These are phyloP conservation scores for Hypoxylon crocopeplum DNA, from an alignment of 495 filamentous ascomycete genomes.

Conservation along the genomic window DNA sequence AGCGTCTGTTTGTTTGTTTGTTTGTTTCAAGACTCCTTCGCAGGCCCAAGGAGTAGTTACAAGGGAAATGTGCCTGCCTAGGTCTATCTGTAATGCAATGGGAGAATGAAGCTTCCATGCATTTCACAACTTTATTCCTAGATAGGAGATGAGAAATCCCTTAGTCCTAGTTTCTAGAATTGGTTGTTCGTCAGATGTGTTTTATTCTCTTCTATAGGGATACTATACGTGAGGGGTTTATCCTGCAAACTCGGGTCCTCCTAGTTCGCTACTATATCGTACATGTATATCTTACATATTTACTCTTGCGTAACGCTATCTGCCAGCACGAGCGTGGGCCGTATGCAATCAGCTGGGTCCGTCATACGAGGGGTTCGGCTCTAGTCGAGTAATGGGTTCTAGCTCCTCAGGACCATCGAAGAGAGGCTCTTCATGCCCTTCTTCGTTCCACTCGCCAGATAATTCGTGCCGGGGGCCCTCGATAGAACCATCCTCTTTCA, in stretches of 20 bases:
- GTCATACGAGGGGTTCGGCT: not conserved
- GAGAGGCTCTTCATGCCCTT: conserved; percentile 43
- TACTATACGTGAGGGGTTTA: no score
- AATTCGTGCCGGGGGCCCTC: conserved; percentile 32
- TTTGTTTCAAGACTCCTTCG: not conserved
- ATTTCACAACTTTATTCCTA: not conserved
- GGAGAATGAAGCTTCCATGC: conserved; percentile 13
- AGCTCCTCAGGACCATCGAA: conserved; percentile 20
- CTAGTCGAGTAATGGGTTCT: conserved; percentile 4
- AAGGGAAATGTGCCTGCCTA: conserved; percentile 23
- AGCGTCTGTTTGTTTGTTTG: no score
- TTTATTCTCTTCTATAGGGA: not conserved
- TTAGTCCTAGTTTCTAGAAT: not conserved
- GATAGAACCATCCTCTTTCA: conserved; percentile 14
- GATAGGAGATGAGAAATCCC: no score
- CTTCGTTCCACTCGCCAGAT: conserved; percentile 36
- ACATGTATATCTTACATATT: no score
- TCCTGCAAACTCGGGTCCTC: no score
- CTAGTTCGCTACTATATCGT: no score
- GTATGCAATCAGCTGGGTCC: not conserved
- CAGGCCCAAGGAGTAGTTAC: not conserved
- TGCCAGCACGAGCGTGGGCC: not conserved
- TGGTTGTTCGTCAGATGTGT: not conserved
- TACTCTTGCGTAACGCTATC: not conserved
- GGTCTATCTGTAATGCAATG: no score